Percentiles rank a stretch among this genome's conserved stretches.
These are phyloP conservation scores for Chloropicon primus DNA, from an alignment of 139 green algal genomes.

Conservation along the genomic window DNA sequence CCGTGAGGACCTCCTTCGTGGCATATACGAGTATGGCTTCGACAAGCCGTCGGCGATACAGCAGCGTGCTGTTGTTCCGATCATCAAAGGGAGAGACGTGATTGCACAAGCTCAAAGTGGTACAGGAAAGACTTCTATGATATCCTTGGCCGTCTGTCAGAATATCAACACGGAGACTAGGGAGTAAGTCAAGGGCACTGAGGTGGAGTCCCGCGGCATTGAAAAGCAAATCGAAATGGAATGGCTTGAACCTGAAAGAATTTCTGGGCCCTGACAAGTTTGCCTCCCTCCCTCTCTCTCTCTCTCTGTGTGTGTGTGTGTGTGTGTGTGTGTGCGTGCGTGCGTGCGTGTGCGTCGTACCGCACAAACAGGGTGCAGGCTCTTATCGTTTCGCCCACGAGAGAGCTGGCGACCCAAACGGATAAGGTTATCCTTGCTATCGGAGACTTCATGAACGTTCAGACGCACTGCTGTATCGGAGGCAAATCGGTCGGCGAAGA, in stretches of 20 bases:
- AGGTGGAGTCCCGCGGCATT: too few relatives aligned
- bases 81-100: slow-evolving; percentile 79
- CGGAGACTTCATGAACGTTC: slow-evolving; percentile 86
- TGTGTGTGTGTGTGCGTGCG: too few relatives aligned
- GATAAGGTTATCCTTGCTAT: slow-evolving; percentile 81
- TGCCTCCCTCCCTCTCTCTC: slow-evolving; percentile 4
- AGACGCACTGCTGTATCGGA: slow-evolving; percentile 86
- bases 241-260: too few relatives aligned
- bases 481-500: slow-evolving; percentile 82
- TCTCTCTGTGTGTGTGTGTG: background rate
- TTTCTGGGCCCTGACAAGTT: too few relatives aligned
- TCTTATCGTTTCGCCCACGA: slow-evolving; percentile 89
- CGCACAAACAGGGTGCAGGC: slow-evolving; percentile 60
- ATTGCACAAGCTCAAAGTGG: slow-evolving; percentile 97
- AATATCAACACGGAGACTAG: slow-evolving; percentile 56
- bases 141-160: slow-evolving; percentile 80
- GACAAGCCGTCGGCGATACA: slow-evolving; percentile 97
- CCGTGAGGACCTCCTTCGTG: slow-evolving; percentile 80
- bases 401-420: slow-evolving; percentile 92
- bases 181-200: slow-evolving; percentile 51
- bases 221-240: too few relatives aligned
- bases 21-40: slow-evolving; percentile 91
- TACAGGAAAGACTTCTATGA: slow-evolving; percentile 95
- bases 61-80: slow-evolving; percentile 87
- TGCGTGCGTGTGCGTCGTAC: too few relatives aligned